These are phyloP conservation scores for Sporothrix sp. DNA, from an alignment of 2,329 filamentous ascomycete species.

Conservation along the genomic window DNA sequence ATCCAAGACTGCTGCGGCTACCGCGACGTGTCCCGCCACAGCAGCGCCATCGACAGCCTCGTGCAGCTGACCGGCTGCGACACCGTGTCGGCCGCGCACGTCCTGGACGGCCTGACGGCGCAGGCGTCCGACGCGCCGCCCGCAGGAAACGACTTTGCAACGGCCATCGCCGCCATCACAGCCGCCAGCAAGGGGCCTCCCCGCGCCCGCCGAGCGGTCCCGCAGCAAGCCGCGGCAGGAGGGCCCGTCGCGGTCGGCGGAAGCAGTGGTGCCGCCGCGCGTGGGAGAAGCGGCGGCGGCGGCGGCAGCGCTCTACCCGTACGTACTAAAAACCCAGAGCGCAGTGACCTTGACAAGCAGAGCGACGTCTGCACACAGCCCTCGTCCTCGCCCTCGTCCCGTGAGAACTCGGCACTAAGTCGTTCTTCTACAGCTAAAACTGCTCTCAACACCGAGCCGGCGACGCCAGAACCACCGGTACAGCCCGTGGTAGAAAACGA, in stretches of 20 bases:
- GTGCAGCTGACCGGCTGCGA: constrained; percentile 65
- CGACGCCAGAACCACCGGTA: constrained; percentile 16
- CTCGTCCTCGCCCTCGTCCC: not conserved
- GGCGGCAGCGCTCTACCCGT: constrained; percentile 15
- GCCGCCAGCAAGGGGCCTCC: constrained; percentile 10
- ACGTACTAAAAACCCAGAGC: constrained; percentile 16
- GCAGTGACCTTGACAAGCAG: constrained; percentile 4
- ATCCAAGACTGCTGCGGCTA: constrained; percentile 85
- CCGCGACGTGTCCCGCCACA: constrained; percentile 58
- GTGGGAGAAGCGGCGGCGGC: not conserved
- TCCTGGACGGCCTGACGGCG: constrained; percentile 32
- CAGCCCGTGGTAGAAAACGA: constrained; percentile 13
- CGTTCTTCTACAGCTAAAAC: constrained; percentile 13
- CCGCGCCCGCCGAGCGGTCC: not conserved
- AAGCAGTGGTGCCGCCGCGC: not conserved
- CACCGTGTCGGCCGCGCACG: constrained; percentile 47
- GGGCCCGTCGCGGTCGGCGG: constrained; percentile 7
- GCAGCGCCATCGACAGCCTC: constrained; percentile 60
- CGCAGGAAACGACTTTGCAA: not conserved
- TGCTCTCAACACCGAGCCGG: constrained; percentile 13
- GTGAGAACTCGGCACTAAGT: constrained; percentile 14
- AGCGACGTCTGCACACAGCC: not conserved
- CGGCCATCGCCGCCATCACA: constrained; percentile 11
- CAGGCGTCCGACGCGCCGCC: not conserved
- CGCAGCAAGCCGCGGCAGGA: constrained; percentile 1